Base-by-base conservation (phyloP, 2,329 filamentous ascomycete species). In the Neofusicoccum parvum region DNA sequence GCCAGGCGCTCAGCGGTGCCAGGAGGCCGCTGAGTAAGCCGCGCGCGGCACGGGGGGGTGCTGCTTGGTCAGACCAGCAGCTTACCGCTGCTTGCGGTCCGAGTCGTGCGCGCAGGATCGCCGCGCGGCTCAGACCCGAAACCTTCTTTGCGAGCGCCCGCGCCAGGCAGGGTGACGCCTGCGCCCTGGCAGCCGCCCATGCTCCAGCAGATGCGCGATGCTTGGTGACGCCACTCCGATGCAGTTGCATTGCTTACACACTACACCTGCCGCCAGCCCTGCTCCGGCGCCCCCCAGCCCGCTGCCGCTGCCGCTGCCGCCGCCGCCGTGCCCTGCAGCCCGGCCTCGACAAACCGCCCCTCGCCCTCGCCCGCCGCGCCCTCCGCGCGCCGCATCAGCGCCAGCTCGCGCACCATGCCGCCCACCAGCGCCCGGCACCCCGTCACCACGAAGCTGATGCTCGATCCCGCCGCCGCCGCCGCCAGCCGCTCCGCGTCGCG, bases 261-360 rank as follows among this genome's bases (percentile, higher is more conserved):
- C 56, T 60, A 60, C 56, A 48, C 56, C 4, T 48, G n/a, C 56
- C 41, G 27, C 56, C 56, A 60, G 32, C 50, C 34, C n/a, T 9
- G 5, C n/a, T 6, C 41, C 27, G 36, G 41, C 56, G 43, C 41
- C 15, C 20, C 41, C 23, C 23, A 23, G 23, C 23, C 23, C 23
- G 23, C 23, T 23, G 23, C 23, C 23, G 23, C 23, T 23, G 23
- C 23, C 56, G 20, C 56, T 27, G 34, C 7, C 20, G 17, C 23
- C 15, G 36, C 23, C 20, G 45, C 64, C 12, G 62, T 46, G 23
- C 37, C 48, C 46, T 53, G 45, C 46, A 65, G 54, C 27, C 37
- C 37, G n/a, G 9, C 6, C 23, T 79, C 76, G 7, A 80, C 72
- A 74, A 76, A 79, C 27, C 70, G 67, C 66, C 72, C 73, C 66